Evolutionary conservation across 108 stramenopile genomes (phyloP).

Genomic region (Seminavis robusta): DNA sequence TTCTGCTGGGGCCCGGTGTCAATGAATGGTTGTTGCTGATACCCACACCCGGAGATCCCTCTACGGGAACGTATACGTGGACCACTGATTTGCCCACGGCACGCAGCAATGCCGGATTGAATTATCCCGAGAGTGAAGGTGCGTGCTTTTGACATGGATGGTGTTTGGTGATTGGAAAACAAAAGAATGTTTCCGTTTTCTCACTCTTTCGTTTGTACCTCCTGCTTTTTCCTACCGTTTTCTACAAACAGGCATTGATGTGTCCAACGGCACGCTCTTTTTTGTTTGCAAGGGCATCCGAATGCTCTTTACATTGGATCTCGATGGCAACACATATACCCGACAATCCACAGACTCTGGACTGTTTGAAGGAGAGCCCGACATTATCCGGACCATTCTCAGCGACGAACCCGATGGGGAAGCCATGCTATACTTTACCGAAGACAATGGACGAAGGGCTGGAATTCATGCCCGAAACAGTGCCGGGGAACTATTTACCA

Average conservation of each 20-base stretch:
- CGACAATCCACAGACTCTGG: slow-evolving; percentile 15
- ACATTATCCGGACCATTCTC: not conserved
- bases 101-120: not conserved
- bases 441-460: slow-evolving; percentile 10
- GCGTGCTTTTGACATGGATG: too few relatives aligned
- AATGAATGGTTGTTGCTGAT: slow-evolving; percentile 15
- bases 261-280: slow-evolving; percentile 17
- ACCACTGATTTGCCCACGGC: not conserved
- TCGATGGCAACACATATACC: slow-evolving; percentile 31
- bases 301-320: slow-evolving; percentile 31
- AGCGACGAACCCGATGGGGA: not conserved
- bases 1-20: slow-evolving; percentile 12
- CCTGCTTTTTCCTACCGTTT: too few relatives aligned
- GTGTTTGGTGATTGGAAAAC: too few relatives aligned
- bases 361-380: slow-evolving; percentile 26
- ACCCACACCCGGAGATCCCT: not conserved
- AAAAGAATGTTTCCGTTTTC: too few relatives aligned
- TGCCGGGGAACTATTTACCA: slow-evolving; percentile 9
- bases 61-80: slow-evolving; percentile 17
- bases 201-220: too few relatives aligned
- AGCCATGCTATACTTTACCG: slow-evolving; percentile 21
- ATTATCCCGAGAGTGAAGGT: slow-evolving; percentile 15
- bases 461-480: slow-evolving; percentile 16
- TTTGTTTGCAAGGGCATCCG: slow-evolving; percentile 37
- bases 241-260: slow-evolving; percentile 39